Percentiles rank a stretch among this genome's conserved stretches.
Evolutionary conservation across 1,139 yeast species (phyloP).

Genomic region (Candida neerlandica): DNA sequence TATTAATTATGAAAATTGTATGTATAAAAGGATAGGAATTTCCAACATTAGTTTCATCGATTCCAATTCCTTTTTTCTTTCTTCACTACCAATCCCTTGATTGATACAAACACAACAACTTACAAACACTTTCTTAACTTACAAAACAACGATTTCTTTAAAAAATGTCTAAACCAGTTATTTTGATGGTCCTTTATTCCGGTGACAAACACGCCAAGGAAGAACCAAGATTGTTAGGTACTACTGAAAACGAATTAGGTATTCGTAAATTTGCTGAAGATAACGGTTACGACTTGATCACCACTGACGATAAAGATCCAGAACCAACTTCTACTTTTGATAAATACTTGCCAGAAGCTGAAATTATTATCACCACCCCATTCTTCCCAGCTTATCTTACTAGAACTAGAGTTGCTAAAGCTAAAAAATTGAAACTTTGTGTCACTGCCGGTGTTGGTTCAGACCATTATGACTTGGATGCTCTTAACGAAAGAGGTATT

Average conservation of each 20-base stretch:
- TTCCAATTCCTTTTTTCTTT: background rate
- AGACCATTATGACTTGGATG: conserved; percentile 75
- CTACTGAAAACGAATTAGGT: conserved; percentile 77
- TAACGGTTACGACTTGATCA: conserved; percentile 67
- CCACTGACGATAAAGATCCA: conserved; percentile 76
- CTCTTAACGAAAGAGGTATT: conserved; percentile 65
- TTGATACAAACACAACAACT: background rate
- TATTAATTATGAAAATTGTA: no score
- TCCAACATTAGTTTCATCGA: no score
- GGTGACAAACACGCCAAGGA: conserved; percentile 62
- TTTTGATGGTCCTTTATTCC: conserved; percentile 57
- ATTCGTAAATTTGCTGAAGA: conserved; percentile 63
- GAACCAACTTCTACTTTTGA: conserved; percentile 57
- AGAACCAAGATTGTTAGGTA: conserved; percentile 65
- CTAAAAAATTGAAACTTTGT: conserved; percentile 71
- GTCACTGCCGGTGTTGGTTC: conserved; percentile 87
- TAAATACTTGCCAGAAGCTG: conserved; percentile 68
- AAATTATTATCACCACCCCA: conserved; percentile 78
- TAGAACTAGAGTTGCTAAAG: conserved; percentile 64
- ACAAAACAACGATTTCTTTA: conserved; percentile 12
- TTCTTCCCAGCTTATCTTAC: conserved; percentile 82
- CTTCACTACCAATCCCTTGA: conserved; percentile 1
- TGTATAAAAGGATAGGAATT: no score
- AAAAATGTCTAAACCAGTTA: conserved; percentile 32
- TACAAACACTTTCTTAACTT: background rate